phyloP scores from a whole-genome alignment of 2,329 filamentous ascomycete species.

The Aspergillus uvarum region DNA sequence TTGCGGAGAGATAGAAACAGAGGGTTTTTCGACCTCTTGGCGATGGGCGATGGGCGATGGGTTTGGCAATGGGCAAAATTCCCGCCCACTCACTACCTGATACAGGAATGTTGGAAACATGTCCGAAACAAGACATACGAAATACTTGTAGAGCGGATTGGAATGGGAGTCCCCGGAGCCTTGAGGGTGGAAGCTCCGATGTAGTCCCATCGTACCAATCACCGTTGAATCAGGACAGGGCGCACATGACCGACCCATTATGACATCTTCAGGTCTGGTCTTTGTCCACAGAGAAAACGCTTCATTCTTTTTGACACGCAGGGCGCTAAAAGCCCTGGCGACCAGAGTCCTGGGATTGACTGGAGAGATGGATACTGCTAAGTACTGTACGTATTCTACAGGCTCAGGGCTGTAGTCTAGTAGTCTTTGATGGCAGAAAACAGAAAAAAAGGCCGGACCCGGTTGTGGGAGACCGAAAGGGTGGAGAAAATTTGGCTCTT shows the following conservation, averaged over 20 bases:
- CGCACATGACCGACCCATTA: conserved; percentile 8
- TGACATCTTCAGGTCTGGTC: conserved; percentile 6
- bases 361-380: neutral
- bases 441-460: conserved; percentile 5
- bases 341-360: neutral
- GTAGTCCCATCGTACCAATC: neutral
- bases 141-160: neutral
- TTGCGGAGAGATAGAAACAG: too few relatives aligned
- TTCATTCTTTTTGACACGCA: neutral
- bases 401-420: neutral
- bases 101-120: conserved; percentile 5
- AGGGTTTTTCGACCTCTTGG: conserved; percentile 5
- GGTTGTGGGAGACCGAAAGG: conserved; percentile 3
- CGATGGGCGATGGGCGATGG: neutral
- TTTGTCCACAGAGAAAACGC: neutral
- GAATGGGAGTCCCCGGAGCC: neutral
- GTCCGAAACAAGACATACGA: neutral
- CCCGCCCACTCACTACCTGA: neutral
- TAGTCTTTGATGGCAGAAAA: neutral
- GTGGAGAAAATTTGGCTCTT: conserved; percentile 6
- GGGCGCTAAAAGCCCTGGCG: neutral
- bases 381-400: neutral
- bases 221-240: neutral
- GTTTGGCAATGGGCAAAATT: conserved; percentile 3
- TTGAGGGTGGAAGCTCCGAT: neutral